Conservation (phyloP, 139 green algal species). For the Penium margaritaceum region DNA sequence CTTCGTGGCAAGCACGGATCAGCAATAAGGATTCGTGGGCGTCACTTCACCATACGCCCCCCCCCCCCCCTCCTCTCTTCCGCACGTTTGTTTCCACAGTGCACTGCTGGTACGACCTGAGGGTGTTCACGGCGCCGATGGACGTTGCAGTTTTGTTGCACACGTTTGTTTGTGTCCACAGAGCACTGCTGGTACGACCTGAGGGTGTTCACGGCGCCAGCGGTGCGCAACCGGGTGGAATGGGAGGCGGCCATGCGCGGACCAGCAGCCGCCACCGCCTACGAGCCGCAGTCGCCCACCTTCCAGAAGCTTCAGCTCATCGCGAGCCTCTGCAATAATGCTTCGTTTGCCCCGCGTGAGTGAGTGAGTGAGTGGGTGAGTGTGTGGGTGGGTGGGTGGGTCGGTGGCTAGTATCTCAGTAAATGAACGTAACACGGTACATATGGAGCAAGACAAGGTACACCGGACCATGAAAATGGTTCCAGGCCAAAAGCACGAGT, state of each 20-base stretch:
- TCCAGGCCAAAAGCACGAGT: too few relatives aligned
- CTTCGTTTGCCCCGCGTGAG: too few relatives aligned
- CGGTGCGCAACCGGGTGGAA: constrained; percentile 58
- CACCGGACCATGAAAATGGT: too few relatives aligned
- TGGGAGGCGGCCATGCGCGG: constrained; percentile 40
- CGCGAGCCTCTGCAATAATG: constrained; percentile 69
- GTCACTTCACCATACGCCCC: too few relatives aligned
- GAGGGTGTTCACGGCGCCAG: constrained; percentile 49
- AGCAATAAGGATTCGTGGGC: too few relatives aligned
- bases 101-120: constrained; percentile 52
- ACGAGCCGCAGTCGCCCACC: constrained; percentile 46
- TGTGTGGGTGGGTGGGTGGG: too few relatives aligned
- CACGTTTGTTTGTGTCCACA: constrained; percentile 37
- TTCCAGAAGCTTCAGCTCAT: constrained; percentile 60
- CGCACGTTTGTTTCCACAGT: constrained; percentile 13
- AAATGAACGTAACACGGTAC: too few relatives aligned
- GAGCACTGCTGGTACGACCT: constrained; percentile 54
- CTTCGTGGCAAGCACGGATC: too few relatives aligned
- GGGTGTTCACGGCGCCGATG: constrained; percentile 43
- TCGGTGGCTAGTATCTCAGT: too few relatives aligned
- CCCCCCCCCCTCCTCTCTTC: background rate
- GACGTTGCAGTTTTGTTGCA: too few relatives aligned
- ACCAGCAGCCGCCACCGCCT: constrained; percentile 28
- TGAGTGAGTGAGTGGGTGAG: too few relatives aligned
- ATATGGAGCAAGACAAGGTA: too few relatives aligned